Base-by-base conservation (phyloP, 2,329 filamentous ascomycete genomes). In the Aspergillus novofumigatus region DNA sequence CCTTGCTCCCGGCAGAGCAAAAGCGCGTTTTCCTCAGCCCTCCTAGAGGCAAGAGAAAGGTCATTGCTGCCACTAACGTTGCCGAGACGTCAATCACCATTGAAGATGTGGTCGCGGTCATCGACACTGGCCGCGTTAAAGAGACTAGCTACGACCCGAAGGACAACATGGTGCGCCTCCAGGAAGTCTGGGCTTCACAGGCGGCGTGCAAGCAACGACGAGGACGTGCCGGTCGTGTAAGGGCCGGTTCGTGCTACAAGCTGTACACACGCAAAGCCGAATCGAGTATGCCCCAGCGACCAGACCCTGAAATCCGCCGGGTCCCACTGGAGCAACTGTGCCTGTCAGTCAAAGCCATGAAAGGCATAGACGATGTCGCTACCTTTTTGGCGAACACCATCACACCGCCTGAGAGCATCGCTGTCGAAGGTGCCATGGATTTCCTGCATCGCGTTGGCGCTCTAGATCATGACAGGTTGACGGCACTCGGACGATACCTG, bases 1-100 rank as follows among this genome's bases (percentile, higher is more conserved):
- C 92, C 0, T 82, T 99, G 1, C 87, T 95, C 67, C 93, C 93
- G 9, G 83, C 83, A 2, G 93, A 97, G 66, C 94, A 99, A 73
- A 88, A 90, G 59, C 84, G 86, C 25, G 94, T 99, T 0, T 99
- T 99, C 70, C 81, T 85, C 28, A 81, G 81, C 14, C 78, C 94
- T 4, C 92, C 93, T 0, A 72, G 78, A 2, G 92, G 92, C 0
- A 92, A 91, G 75, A 84, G 94, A 38, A 99, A 99, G 75, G 85
- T 99, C 11, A 90, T 99, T 35, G 90, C 93, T 6, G 91, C 94
- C 1, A 99, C 94, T 48, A 99, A 99, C 67, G 93, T 99, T 2
- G 94, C 94, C 1, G 94, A 99, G 73, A 99, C 94, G 0, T 97
- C 94, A 2, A 97, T 99, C 71, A 99, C 94, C 0, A 99, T 99